These are phyloP conservation scores for Globisporangium cystogenes DNA, from an alignment of 352 stramenopile species.

Conservation along the genomic window DNA sequence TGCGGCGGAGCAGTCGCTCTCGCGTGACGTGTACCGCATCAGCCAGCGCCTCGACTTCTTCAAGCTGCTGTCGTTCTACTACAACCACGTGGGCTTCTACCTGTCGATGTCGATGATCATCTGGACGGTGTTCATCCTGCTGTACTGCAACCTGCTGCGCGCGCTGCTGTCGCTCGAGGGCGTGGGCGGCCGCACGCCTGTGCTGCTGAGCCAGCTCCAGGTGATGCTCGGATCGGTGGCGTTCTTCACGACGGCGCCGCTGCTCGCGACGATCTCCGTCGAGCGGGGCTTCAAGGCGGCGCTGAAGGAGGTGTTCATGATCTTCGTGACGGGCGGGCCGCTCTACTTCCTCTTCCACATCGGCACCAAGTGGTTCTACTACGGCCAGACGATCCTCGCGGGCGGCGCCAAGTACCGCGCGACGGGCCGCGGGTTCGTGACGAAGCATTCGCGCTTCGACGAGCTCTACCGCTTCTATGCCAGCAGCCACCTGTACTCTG, in stretches of 20 bases:
- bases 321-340: slow-evolving; percentile 96
- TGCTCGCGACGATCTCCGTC: slow-evolving; percentile 97
- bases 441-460: slow-evolving; percentile 97
- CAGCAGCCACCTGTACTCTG: slow-evolving; percentile 96
- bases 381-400: slow-evolving; percentile 97
- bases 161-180: slow-evolving; percentile 91
- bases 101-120: slow-evolving; percentile 97
- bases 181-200: slow-evolving; percentile 89
- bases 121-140: slow-evolving; percentile 95
- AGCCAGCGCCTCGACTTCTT: slow-evolving; percentile 97
- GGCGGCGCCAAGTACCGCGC: slow-evolving; percentile 97
- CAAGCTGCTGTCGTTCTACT: slow-evolving; percentile 98
- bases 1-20: slow-evolving; percentile 97
- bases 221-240: slow-evolving; percentile 95
- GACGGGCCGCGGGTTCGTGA: slow-evolving; percentile 98
- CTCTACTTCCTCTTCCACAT: slow-evolving; percentile 99
- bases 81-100: slow-evolving; percentile 99
- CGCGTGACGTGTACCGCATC: slow-evolving; percentile 97
- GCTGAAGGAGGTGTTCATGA: slow-evolving; percentile 90
- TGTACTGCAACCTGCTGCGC: slow-evolving; percentile 95
- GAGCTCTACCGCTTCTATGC: slow-evolving; percentile 99
- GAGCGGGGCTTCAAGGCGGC: slow-evolving; percentile 96
- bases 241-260: slow-evolving; percentile 96
- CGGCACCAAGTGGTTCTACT: slow-evolving; percentile 99
- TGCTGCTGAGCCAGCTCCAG: slow-evolving; percentile 94